Conservation (phyloP, 2,329 filamentous ascomycete species). For the Fonsecaea erecta region DNA sequence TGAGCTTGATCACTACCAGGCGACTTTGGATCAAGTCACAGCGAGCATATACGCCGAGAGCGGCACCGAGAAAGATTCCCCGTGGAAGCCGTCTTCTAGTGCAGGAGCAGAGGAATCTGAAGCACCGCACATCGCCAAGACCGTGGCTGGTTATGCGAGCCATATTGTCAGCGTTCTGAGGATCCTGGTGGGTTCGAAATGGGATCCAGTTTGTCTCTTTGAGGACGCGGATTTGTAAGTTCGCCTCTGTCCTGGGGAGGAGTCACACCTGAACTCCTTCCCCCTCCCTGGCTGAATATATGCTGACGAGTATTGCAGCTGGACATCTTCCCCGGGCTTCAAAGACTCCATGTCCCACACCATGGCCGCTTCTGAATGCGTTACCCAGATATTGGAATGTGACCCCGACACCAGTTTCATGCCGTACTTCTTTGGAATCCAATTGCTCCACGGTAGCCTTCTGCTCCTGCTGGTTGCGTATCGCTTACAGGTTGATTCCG, state of each 20-base stretch:
- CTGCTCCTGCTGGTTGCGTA: slow-evolving; percentile 57
- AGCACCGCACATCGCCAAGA: slow-evolving; percentile 43
- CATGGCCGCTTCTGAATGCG: slow-evolving; percentile 53
- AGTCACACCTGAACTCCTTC: neutral
- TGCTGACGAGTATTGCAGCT: slow-evolving; percentile 35
- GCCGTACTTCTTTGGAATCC: slow-evolving; percentile 60
- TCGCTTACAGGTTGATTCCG: slow-evolving; percentile 47
- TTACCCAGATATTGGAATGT: slow-evolving; percentile 53
- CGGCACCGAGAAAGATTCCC: slow-evolving; percentile 21
- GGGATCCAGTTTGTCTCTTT: slow-evolving; percentile 57
- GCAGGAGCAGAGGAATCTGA: slow-evolving; percentile 32
- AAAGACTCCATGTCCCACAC: slow-evolving; percentile 54
- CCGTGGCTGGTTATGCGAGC: slow-evolving; percentile 55
- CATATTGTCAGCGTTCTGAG: slow-evolving; percentile 56
- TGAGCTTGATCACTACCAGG: slow-evolving; percentile 47
- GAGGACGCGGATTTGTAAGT: slow-evolving; percentile 51
- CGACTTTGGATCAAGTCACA: slow-evolving; percentile 44
- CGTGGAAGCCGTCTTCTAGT: slow-evolving; percentile 18
- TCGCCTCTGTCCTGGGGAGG: neutral
- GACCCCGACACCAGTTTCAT: slow-evolving; percentile 59
- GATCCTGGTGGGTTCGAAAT: slow-evolving; percentile 56
- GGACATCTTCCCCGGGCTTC: slow-evolving; percentile 55
- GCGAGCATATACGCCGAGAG: neutral
- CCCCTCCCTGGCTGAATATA: neutral
- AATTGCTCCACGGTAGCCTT: slow-evolving; percentile 58